Evolutionary conservation across 768 basidiomycete species (phyloP), one percentile per base, ranked within the genome.

Genomic region (Pleurotus djamor): DNA sequence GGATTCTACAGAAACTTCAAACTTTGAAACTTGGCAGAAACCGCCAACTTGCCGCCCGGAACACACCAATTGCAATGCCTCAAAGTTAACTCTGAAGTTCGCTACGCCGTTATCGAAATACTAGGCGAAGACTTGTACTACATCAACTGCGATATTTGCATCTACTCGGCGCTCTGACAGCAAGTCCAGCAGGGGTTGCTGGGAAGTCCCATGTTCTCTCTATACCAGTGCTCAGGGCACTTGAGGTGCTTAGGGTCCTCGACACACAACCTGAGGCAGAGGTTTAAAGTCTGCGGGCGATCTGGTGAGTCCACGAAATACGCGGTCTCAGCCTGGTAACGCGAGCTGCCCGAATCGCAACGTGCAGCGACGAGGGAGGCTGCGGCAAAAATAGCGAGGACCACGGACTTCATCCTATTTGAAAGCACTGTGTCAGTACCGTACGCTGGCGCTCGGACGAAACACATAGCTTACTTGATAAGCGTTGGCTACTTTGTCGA

Each of bases 171-270:
- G 16, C 34, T 36, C 52, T 54, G 52, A 34, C 52, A 54, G 16
- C 52, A 54, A 14, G 52, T 54, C 52, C 52, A 54, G 35, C 52
- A 54, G 8, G 52, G 52, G 10, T 54, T 54, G 33, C n/a, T 10
- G 6, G 32, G 34, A 13, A 36, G 35, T 6, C 52, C 52, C 52
- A 54, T 5, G 52, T 54, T 54, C n/a, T 54, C 38, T n/a, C 35
- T 54, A 36, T 54, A 54, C 52, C 52, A 54, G 14, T 54, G 52
- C 52, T 54, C 52, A 7, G 52, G 52, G n/a, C 52, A 54, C 10
- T n/a, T 4, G 41, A 43, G n/a, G n/a, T 34, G 13, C 16, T 21
- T n/a, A 36, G 38, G 16, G 10, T 38, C 35, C 28, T 7, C 4
- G n/a, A 35, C 35, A 37, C 52, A 54, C 52, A 54, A n/a, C 52